Conservation (phyloP, 345 rosid genomes). For the Raphanus raphanistrum region DNA sequence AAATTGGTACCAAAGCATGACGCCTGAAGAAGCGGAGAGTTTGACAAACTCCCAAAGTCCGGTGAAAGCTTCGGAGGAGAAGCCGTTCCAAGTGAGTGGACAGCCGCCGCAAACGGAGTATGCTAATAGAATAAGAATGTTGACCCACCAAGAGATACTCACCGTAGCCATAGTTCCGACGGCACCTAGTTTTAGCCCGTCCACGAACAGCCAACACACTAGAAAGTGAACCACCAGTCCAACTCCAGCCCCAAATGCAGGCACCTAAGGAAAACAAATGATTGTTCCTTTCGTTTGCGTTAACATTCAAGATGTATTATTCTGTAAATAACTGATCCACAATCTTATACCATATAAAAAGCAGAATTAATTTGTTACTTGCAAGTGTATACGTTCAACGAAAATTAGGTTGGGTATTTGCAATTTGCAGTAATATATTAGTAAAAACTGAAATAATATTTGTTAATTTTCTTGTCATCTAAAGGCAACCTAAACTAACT, state of each 20-base stretch:
- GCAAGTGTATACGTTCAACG: neutral
- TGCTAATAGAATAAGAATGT: neutral
- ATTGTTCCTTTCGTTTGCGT: neutral
- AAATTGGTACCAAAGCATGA: constrained; percentile 1
- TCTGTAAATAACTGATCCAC: neutral
- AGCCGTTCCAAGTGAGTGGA: neutral
- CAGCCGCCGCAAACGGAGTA: constrained; percentile 6
- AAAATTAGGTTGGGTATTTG: neutral
- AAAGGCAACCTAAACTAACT: neutral
- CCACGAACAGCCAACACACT: constrained; percentile 5
- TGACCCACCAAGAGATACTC: constrained; percentile 4
- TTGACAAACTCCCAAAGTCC: constrained; percentile 6
- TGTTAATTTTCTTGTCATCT: neutral
- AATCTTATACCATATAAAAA: neutral
- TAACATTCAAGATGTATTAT: neutral
- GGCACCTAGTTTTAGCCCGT: constrained; percentile 3
- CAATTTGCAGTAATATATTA: neutral
- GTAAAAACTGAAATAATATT: neutral
- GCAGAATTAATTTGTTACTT: neutral
- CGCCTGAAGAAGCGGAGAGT: constrained; percentile 1
- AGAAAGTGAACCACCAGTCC: neutral
- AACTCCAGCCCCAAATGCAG: neutral
- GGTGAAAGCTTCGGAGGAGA: constrained; percentile 7
- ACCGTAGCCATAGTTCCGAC: neutral
- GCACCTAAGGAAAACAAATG: neutral